A percentile compares a stretch with the other conserved stretches of the same genome.
Evolutionary conservation across 2,329 filamentous ascomycete genomes (phyloP).

Genomic region (Phialophora tarda): DNA sequence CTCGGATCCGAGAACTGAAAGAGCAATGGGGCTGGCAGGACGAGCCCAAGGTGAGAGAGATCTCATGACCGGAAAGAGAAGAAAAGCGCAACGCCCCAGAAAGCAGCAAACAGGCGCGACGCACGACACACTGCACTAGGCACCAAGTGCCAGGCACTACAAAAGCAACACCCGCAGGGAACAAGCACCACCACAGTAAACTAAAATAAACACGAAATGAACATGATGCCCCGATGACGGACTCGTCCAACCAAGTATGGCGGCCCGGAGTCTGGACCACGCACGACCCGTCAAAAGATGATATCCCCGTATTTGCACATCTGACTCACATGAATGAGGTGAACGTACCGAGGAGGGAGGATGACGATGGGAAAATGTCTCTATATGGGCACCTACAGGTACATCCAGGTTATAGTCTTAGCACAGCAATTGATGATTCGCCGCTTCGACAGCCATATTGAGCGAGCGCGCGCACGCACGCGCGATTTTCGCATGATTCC

Average conservation of each 20-base stretch:
- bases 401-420: background rate
- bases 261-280: background rate
- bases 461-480: background rate
- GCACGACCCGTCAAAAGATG: background rate
- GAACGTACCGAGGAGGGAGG: background rate
- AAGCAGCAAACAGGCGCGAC: background rate
- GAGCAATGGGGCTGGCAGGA: slow-evolving; percentile 34
- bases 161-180: background rate
- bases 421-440: background rate
- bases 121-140: background rate
- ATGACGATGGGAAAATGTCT: background rate
- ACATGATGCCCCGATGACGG: background rate
- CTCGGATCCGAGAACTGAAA: slow-evolving; percentile 53
- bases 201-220: background rate
- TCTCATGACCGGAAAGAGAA: slow-evolving; percentile 11
- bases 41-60: slow-evolving; percentile 22
- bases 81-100: background rate
- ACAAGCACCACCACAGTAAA: background rate
- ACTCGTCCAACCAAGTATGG: background rate
- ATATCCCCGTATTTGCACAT: background rate
- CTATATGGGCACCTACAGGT: background rate
- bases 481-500: too few relatives aligned
- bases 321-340: background rate
- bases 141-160: background rate
- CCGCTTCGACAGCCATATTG: background rate